Conservation (phyloP, 2,329 filamentous ascomycete species). For the Gaeumannomyces tritici region DNA sequence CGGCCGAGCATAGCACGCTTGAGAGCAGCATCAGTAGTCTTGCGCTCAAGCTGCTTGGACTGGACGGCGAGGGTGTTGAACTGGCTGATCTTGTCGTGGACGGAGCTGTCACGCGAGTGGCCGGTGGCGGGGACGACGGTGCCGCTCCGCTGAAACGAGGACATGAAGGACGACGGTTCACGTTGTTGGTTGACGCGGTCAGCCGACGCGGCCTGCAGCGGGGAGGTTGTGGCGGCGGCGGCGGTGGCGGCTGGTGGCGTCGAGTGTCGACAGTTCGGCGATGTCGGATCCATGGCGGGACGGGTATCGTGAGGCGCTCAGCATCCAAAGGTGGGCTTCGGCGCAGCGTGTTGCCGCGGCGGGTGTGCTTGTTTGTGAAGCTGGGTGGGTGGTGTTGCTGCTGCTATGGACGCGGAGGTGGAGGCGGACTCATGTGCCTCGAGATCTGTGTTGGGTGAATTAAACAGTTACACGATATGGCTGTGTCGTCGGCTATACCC, state of each 20-base stretch:
- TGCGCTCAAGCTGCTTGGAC: conserved; percentile 53
- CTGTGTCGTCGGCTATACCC: background rate
- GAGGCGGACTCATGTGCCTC: background rate
- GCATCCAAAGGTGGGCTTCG: background rate
- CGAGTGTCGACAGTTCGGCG: background rate
- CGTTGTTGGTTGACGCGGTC: conserved; percentile 49
- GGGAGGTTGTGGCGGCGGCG: conserved; percentile 13
- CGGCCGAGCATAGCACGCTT: conserved; percentile 58
- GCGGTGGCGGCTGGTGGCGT: background rate
- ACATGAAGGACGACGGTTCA: conserved; percentile 23
- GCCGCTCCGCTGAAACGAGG: conserved; percentile 17
- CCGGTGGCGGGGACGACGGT: conserved; percentile 22
- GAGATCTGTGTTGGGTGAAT: background rate
- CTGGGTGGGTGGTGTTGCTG: background rate
- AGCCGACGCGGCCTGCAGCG: conserved; percentile 52
- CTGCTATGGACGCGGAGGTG: background rate
- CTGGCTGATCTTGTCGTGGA: conserved; percentile 60
- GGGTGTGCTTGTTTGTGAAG: background rate
- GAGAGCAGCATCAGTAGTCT: conserved; percentile 54
- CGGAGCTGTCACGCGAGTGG: conserved; percentile 46
- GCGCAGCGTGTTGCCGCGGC: background rate
- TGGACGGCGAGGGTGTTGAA: conserved; percentile 59
- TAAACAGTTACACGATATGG: background rate
- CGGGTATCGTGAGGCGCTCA: background rate
- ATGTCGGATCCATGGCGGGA: background rate